Evolutionary conservation across 2,329 filamentous ascomycete species (phyloP), one percentile per base, ranked within the genome.

Genomic region (Venturia nashicola): DNA sequence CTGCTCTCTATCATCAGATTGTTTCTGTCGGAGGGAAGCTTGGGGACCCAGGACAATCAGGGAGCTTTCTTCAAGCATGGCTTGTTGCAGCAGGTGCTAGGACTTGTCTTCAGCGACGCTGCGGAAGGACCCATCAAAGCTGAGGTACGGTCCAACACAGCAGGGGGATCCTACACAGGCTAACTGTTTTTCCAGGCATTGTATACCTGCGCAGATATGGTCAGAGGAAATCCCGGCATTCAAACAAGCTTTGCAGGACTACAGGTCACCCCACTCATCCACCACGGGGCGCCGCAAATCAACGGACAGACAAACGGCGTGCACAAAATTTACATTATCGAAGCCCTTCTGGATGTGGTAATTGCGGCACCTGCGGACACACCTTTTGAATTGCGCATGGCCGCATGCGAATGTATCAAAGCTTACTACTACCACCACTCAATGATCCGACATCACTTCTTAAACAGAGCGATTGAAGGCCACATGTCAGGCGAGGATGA

Each of bases 231-330:
- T 72, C 74, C 86, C 32, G 80, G 79, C 5, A 79, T 97, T 9
- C 94, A 99, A 74, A 91, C 97, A 76, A 84, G 82, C 59, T 97
- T 99, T 73, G 93, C 91, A 5, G 89, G 94, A 70, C 82, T 96
- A 54, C 88, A 90, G 70, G 91, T 97, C 3, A 81, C 81, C 14
- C 82, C 85, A 36, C 82, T 87, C 11, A 72, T 84, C 59, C 77
- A 80, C 42, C 69, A 72, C 57, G 68, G 71, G 11, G 68, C 68
- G 39, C 14, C 34, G 9, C 70, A 62, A 67, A 77, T 65, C 78
- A 76, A 40, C 32, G 75, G 78, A 57, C 69, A 72, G 27, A 69
- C 76, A 73, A 84, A 85, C 65, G 81, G 79, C n/a, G 74, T 80
- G 11, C 76, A 80, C 2, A 83, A 83, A 64, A 85, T 93, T 42